Evolutionary conservation across 2,329 filamentous ascomycete genomes (phyloP).

Genomic region (Botrytis fragariae): DNA sequence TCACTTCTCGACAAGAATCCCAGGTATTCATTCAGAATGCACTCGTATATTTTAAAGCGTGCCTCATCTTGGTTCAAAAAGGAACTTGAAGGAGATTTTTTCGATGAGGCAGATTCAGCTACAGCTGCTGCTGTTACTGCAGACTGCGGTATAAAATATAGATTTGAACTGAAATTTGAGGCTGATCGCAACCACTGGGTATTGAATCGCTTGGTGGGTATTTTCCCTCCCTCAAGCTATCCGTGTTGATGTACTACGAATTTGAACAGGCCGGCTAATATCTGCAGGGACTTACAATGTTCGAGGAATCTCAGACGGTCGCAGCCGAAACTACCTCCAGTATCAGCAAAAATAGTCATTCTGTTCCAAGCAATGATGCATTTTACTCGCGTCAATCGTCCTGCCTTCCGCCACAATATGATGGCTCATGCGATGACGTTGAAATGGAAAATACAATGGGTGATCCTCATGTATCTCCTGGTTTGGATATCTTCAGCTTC

Average conservation of each 20-base stretch:
- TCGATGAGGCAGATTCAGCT: too few relatives aligned
- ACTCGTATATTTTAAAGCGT: background rate
- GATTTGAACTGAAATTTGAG: too few relatives aligned
- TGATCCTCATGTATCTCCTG: background rate
- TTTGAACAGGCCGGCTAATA: background rate
- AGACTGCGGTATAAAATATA: too few relatives aligned
- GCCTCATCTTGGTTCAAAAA: background rate
- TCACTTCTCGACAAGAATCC: background rate
- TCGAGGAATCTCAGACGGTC: too few relatives aligned
- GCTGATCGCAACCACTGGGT: too few relatives aligned
- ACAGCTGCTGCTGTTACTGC: too few relatives aligned
- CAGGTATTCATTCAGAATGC: background rate
- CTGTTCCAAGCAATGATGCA: background rate
- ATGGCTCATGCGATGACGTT: background rate
- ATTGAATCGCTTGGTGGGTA: too few relatives aligned
- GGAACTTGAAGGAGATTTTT: too few relatives aligned
- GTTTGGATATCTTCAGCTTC: rapidly evolving
- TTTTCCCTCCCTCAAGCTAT: too few relatives aligned
- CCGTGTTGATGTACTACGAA: too few relatives aligned
- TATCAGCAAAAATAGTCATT: too few relatives aligned
- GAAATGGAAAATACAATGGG: background rate
- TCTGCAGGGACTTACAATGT: background rate
- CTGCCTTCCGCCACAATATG: background rate
- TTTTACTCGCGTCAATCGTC: background rate
- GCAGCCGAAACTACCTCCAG: too few relatives aligned